Base-by-base conservation (phyloP, 441 rosid genomes). In the Gossypium schwendimanii region DNA sequence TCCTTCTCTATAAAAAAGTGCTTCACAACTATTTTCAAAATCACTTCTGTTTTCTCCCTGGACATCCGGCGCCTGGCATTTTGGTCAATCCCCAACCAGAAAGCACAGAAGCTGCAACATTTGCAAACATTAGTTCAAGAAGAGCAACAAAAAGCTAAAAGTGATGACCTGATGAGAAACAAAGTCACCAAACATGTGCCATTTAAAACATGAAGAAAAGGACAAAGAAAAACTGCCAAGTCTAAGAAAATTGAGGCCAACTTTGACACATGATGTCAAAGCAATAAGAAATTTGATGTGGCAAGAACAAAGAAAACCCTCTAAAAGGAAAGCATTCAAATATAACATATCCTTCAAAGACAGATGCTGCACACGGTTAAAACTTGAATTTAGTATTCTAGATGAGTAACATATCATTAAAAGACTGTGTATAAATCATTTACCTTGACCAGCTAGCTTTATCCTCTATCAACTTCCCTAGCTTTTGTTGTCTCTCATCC, bases 401-500 rank as follows among this genome's bases (percentile, higher is more conserved):
- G 21, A 28, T 66, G 41, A 70, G 33, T 57, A 9, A 65, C 36
- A 39, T 7, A 3, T 18, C 26, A 26, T 10, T 11, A 50, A 36
- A 36, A 6, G 50, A 72, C 45, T 47, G 50, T 60, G 41, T 20
- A 1, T 28, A 49, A 6, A 61, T 49, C 28, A 53, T 18, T 62
- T 89, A 93, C 99, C 99, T 93, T 75, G 89, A 85, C 99, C 99
- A 95, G 78, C 84, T 91, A 75, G 88, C 83, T 82, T 90, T 91
- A 88, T 95, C 97, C 70, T 90, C 97, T 63, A 89, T 80, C 79
- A 95, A 85, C 79, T 77, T 85, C 75, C 81, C 86, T 60, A 95
- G 89, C 83, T 93, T 96, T 75, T 81, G 86, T 71, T 89, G 89
- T 70, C 85, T 90, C 87, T 96, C 98, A 78, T 93, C 98, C 75